Conservation (phyloP, 352 stramenopile species). For the Pythium guiyangense region DNA sequence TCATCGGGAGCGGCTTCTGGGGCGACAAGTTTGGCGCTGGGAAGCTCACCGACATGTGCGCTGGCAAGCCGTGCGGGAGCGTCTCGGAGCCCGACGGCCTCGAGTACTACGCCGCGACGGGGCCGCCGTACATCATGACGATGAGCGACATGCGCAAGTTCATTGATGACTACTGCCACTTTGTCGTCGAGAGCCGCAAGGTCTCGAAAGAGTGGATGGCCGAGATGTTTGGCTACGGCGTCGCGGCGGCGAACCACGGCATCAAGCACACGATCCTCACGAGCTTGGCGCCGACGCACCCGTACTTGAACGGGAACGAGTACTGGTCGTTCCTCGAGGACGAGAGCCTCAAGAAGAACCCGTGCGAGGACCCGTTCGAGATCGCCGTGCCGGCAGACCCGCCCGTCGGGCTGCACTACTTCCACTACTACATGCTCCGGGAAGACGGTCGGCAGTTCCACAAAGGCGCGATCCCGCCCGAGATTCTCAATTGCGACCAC, state of each 20-base stretch:
- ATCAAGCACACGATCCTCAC: conserved; percentile 55
- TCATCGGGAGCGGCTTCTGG: conserved; percentile 38
- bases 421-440: conserved; percentile 17
- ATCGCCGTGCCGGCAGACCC: conserved; percentile 36
- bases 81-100: conserved; percentile 26
- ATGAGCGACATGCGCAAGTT: conserved; percentile 34
- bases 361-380: conserved; percentile 23
- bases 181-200: conserved; percentile 34
- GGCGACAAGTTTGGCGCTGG: conserved; percentile 5
- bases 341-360: conserved; percentile 24
- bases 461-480: conserved; percentile 17
- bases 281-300: conserved; percentile 39
- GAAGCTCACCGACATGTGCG: conserved; percentile 20
- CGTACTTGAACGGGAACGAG: conserved; percentile 21
- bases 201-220: conserved; percentile 39
- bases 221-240: conserved; percentile 52
- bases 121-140: conserved; percentile 60
- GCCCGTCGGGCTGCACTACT: conserved; percentile 49
- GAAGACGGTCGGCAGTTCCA: conserved; percentile 19
- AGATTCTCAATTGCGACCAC: conserved; percentile 17
- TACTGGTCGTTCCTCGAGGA: conserved; percentile 40
- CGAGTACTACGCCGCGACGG: conserved; percentile 42
- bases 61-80: conserved; percentile 23
- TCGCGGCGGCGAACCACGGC: conserved; percentile 40
- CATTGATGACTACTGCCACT: conserved; percentile 50